A percentile compares a stretch with the other conserved stretches of the same genome.
phyloP scores from a whole-genome alignment of 768 basidiomycete genomes.

The Roridomyces roridus region DNA sequence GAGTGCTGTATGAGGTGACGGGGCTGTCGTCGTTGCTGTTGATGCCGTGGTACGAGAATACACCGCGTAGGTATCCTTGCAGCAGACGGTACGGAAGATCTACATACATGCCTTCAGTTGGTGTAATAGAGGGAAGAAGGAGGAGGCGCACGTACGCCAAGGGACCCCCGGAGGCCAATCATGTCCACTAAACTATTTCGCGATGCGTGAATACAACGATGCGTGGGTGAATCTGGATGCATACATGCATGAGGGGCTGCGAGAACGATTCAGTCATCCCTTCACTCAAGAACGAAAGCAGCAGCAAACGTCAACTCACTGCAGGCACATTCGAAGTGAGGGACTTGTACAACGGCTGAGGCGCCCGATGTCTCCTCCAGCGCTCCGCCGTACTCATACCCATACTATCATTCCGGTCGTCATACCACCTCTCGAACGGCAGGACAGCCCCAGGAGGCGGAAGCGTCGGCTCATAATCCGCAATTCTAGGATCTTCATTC shows the following conservation, averaged over 20 bases:
- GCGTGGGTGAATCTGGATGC: not conserved
- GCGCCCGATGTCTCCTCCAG: slow-evolving; percentile 39
- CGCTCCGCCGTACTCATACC: slow-evolving; percentile 27
- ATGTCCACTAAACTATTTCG: slow-evolving; percentile 37
- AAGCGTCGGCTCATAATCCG: slow-evolving; percentile 42
- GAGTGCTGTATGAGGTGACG: slow-evolving; percentile 49
- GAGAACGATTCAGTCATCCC: slow-evolving; percentile 59
- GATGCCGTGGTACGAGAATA: slow-evolving; percentile 46
- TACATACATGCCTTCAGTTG: slow-evolving; percentile 9
- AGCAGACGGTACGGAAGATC: slow-evolving; percentile 41
- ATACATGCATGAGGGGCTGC: slow-evolving; percentile 43
- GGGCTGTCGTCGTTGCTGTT: slow-evolving; percentile 50
- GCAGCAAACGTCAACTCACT: too few relatives aligned
- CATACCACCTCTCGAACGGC: slow-evolving; percentile 30
- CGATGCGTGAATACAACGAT: slow-evolving; percentile 19
- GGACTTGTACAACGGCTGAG: slow-evolving; percentile 44
- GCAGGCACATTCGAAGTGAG: slow-evolving; percentile 42
- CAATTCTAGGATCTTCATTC: slow-evolving; percentile 36
- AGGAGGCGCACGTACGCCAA: slow-evolving; percentile 33
- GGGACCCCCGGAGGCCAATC: slow-evolving; percentile 39
- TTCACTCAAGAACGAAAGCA: too few relatives aligned
- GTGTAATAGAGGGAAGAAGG: too few relatives aligned
- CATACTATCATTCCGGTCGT: slow-evolving; percentile 19
- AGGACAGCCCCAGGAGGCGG: slow-evolving; percentile 38
- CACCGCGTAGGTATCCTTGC: slow-evolving; percentile 46